Evolutionary conservation across 345 rosid genomes (phyloP).

Genomic region (Salix exigua): DNA sequence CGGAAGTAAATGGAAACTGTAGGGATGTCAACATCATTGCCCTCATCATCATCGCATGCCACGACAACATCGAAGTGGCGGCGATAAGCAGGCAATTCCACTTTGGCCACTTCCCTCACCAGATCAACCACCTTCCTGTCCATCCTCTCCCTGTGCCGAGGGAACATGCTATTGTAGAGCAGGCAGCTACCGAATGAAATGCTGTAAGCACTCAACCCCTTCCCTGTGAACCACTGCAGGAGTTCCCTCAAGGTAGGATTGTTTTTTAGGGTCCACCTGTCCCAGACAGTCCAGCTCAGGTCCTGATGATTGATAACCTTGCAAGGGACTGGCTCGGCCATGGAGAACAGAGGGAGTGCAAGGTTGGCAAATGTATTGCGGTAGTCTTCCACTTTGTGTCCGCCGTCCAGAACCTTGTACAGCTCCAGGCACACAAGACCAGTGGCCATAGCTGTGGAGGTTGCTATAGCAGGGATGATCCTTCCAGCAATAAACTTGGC

Average conservation of each 20-base stretch:
- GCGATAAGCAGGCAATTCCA: slow-evolving; percentile 65
- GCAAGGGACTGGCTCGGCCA: slow-evolving; percentile 96
- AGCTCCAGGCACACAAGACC: slow-evolving; percentile 95
- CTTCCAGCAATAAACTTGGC: slow-evolving; percentile 98
- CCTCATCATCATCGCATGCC: slow-evolving; percentile 88
- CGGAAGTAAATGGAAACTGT: slow-evolving; percentile 75
- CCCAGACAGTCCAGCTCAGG: slow-evolving; percentile 98
- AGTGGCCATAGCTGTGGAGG: slow-evolving; percentile 95
- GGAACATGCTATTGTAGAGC: slow-evolving; percentile 90
- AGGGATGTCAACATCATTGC: slow-evolving; percentile 83
- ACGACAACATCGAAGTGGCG: slow-evolving; percentile 85
- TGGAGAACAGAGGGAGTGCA: slow-evolving; percentile 89
- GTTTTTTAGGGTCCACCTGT: slow-evolving; percentile 69
- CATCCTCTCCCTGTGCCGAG: slow-evolving; percentile 75
- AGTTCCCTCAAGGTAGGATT: slow-evolving; percentile 74
- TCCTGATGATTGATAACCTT: slow-evolving; percentile 78
- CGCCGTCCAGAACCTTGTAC: slow-evolving; percentile 76
- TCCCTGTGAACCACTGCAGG: slow-evolving; percentile 70
- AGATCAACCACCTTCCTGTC: slow-evolving; percentile 72
- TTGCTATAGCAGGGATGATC: slow-evolving; percentile 96
- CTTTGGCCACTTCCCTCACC: slow-evolving; percentile 77
- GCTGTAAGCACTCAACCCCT: slow-evolving; percentile 83
- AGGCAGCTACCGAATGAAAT: slow-evolving; percentile 85
- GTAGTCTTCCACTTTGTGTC: slow-evolving; percentile 82
- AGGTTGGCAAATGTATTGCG: slow-evolving; percentile 92